Percentiles rank a stretch among this genome's conserved stretches.
Conservation (phyloP, 2,329 filamentous ascomycete genomes). For the Blastomyces emzantsi region DNA sequence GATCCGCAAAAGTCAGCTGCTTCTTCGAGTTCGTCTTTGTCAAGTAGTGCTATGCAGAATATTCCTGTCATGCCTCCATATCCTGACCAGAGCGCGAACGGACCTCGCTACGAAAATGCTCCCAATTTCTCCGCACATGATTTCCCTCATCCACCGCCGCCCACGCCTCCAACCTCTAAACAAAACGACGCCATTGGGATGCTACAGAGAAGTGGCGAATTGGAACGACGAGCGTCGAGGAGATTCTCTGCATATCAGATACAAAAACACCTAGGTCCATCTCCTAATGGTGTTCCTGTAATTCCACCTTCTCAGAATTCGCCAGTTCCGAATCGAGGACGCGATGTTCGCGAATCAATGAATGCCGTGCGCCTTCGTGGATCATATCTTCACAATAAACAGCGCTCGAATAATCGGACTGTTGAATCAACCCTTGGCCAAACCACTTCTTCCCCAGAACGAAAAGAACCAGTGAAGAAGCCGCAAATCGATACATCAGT, state of each 20-base stretch:
- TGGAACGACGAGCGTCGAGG: slow-evolving; percentile 85
- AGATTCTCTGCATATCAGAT: slow-evolving; percentile 97
- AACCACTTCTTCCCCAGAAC: slow-evolving; percentile 24
- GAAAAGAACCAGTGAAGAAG: slow-evolving; percentile 26
- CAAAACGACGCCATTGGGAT: slow-evolving; percentile 85
- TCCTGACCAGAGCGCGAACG: slow-evolving; percentile 34
- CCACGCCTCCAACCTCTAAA: slow-evolving; percentile 71
- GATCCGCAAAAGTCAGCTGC: slow-evolving; percentile 31
- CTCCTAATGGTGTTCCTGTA: slow-evolving; percentile 73
- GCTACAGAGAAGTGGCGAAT: slow-evolving; percentile 79
- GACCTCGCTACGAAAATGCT: slow-evolving; percentile 21
- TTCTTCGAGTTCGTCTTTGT: slow-evolving; percentile 30
- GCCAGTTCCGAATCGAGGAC: slow-evolving; percentile 71
- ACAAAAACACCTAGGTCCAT: slow-evolving; percentile 78
- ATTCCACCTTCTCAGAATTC: slow-evolving; percentile 70
- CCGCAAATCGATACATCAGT: slow-evolving; percentile 27
- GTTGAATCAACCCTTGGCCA: slow-evolving; percentile 56
- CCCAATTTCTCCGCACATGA: slow-evolving; percentile 18
- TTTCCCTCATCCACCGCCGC: slow-evolving; percentile 53
- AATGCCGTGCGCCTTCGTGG: slow-evolving; percentile 46
- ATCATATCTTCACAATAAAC: slow-evolving; percentile 37
- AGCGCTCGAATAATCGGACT: slow-evolving; percentile 42
- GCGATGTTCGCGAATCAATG: slow-evolving; percentile 73
- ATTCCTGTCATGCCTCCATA: slow-evolving; percentile 65
- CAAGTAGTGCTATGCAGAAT: slow-evolving; percentile 67